Percentiles rank a stretch among this genome's conserved stretches.
phyloP scores from a whole-genome alignment of 768 basidiomycete species.

The Kwoniella bestiolae region DNA sequence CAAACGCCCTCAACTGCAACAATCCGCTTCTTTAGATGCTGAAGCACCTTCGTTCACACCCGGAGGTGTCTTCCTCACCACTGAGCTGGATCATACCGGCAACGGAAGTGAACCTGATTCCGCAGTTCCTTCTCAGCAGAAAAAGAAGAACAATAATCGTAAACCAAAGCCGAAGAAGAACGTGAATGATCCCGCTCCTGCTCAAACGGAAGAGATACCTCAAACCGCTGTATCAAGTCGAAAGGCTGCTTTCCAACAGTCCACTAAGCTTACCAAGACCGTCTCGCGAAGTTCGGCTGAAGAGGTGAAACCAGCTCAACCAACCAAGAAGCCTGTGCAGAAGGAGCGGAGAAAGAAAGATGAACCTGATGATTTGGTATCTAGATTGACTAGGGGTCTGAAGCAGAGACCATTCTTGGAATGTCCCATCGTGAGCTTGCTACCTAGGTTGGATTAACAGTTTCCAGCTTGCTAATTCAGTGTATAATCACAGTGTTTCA shows the following conservation, averaged over 20 bases:
- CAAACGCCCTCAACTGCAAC: constrained; percentile 15
- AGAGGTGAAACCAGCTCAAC: neutral
- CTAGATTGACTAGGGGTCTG: constrained; percentile 45
- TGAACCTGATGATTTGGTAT: constrained; percentile 51
- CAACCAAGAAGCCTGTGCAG: constrained; percentile 1
- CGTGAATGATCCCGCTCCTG: neutral
- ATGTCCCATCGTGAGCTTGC: constrained; percentile 55
- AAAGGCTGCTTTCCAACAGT: constrained; percentile 43
- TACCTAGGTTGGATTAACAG: too few relatives aligned
- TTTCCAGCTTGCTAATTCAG: too few relatives aligned
- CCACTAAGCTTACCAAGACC: constrained; percentile 33
- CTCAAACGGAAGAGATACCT: neutral
- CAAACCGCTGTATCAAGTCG: constrained; percentile 23
- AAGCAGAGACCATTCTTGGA: constrained; percentile 46
- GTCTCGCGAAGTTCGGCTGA: constrained; percentile 11
- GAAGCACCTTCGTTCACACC: constrained; percentile 21
- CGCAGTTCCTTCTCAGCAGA: neutral
- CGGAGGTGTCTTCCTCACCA: neutral
- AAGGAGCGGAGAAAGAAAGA: constrained; percentile 30
- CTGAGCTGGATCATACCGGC: constrained; percentile 1
- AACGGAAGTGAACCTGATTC: neutral
- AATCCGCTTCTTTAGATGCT: constrained; percentile 14
- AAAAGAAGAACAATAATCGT: constrained; percentile 1
- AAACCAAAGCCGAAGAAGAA: neutral
- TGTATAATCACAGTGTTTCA: constrained; percentile 76